phyloP scores from a whole-genome alignment of 2,329 filamentous ascomycete species.

The Penicillium glabrum region DNA sequence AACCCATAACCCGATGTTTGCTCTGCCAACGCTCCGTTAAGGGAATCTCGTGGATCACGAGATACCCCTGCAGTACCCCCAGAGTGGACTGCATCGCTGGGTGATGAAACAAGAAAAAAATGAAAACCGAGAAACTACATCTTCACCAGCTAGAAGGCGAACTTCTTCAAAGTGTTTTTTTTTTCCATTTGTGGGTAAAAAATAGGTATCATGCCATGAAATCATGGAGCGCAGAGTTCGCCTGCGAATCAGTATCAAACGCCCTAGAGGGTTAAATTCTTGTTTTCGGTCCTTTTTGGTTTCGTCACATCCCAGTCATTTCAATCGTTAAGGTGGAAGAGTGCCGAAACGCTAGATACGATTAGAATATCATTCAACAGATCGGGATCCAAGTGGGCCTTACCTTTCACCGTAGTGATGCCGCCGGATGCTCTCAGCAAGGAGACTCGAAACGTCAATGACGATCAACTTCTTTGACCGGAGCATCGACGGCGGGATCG shows the following conservation, averaged over 20 bases:
- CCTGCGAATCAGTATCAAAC: slow-evolving; percentile 24
- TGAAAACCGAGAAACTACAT: background rate
- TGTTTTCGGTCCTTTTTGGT: slow-evolving; percentile 1
- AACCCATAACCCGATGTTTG: slow-evolving; percentile 32
- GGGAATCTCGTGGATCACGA: slow-evolving; percentile 64
- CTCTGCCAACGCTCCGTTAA: slow-evolving; percentile 85
- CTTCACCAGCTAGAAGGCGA: background rate
- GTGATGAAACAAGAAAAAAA: slow-evolving; percentile 22
- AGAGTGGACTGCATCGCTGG: slow-evolving; percentile 72
- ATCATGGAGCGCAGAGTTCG: slow-evolving; percentile 15
- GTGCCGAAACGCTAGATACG: slow-evolving; percentile 45
- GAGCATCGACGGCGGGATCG: slow-evolving; percentile 73
- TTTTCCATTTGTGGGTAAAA: slow-evolving; percentile 12
- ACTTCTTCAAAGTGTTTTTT: slow-evolving; percentile 10
- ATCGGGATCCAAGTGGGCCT: slow-evolving; percentile 57
- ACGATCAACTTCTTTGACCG: slow-evolving; percentile 81
- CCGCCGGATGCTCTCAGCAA: slow-evolving; percentile 88
- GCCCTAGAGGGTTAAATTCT: slow-evolving; percentile 12
- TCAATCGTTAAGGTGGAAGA: slow-evolving; percentile 65
- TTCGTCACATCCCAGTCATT: slow-evolving; percentile 21
- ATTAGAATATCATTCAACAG: background rate
- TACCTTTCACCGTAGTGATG: slow-evolving; percentile 88
- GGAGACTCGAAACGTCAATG: slow-evolving; percentile 81
- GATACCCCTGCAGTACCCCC: slow-evolving; percentile 70
- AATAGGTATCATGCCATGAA: slow-evolving; percentile 26